Conservation (phyloP, 129 eudicot species). For the Arctium lappa region DNA sequence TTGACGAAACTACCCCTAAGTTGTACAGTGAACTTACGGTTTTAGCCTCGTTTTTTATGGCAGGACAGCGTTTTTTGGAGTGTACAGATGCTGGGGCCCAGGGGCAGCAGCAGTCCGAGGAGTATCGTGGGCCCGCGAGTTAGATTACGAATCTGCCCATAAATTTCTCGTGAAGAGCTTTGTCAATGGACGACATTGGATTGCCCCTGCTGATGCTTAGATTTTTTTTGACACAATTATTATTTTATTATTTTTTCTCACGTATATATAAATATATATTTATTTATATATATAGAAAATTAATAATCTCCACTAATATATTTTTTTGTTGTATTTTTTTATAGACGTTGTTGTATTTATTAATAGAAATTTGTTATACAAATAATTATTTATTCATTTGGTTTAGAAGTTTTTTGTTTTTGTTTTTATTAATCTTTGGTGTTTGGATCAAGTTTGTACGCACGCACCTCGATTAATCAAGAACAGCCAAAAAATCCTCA, state of each 20-base stretch:
- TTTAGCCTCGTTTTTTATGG: not conserved
- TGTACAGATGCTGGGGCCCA: constrained; percentile 92
- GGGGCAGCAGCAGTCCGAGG: constrained; percentile 93
- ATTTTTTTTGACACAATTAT: not conserved
- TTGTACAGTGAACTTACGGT: not conserved
- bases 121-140: constrained; percentile 82
- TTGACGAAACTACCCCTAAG: not conserved
- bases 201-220: constrained; percentile 82
- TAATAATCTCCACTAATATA: not conserved
- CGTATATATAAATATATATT: not conserved
- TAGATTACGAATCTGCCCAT: constrained; percentile 81
- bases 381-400: too few relatives aligned
- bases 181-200: constrained; percentile 98
- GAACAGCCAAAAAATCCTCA: too few relatives aligned
- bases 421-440: too few relatives aligned
- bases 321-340: not conserved
- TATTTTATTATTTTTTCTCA: constrained; percentile 13
- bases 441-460: too few relatives aligned
- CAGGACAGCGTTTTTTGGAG: constrained; percentile 94
- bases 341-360: not conserved
- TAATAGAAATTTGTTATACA: not conserved
- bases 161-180: constrained; percentile 81
- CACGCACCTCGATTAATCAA: too few relatives aligned
- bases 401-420: too few relatives aligned
- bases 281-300: not conserved